Evolutionary conservation across 305 asterid genomes (phyloP).

Genomic region (Fraxinus greggii): DNA sequence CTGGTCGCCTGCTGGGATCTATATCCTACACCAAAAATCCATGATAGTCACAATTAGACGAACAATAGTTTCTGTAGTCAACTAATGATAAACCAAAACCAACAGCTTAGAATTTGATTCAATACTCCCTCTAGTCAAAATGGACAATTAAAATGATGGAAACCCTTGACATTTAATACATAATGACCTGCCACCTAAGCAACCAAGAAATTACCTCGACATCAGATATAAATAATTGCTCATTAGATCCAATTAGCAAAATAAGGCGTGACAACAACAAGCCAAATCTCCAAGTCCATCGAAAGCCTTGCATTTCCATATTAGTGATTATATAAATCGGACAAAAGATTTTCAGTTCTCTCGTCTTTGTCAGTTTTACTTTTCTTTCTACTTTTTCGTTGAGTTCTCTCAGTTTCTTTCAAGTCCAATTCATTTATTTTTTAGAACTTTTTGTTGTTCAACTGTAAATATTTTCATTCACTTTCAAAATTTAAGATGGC

Average conservation of each 20-base stretch:
- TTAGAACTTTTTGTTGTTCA: not conserved
- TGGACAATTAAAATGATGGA: not conserved
- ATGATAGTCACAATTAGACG: not conserved
- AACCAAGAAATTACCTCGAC: not conserved
- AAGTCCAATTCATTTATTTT: not conserved
- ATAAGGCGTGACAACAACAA: not conserved
- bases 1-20: slow-evolving; percentile 89
- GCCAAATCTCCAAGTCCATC: not conserved
- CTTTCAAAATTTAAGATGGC: not conserved
- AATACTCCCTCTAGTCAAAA: not conserved
- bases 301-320: not conserved
- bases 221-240: not conserved
- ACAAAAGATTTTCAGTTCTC: not conserved
- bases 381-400: not conserved
- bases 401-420: not conserved
- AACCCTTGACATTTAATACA: not conserved
- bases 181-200: not conserved
- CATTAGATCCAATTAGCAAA: not conserved
- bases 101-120: not conserved
- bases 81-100: not conserved
- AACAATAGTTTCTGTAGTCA: not conserved
- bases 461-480: not conserved
- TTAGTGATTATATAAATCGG: not conserved
- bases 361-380: not conserved
- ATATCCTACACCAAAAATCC: slow-evolving; percentile 51